Conservation (phyloP, 2,329 filamentous ascomycete genomes). For the Ascochyta clinopodiicola region DNA sequence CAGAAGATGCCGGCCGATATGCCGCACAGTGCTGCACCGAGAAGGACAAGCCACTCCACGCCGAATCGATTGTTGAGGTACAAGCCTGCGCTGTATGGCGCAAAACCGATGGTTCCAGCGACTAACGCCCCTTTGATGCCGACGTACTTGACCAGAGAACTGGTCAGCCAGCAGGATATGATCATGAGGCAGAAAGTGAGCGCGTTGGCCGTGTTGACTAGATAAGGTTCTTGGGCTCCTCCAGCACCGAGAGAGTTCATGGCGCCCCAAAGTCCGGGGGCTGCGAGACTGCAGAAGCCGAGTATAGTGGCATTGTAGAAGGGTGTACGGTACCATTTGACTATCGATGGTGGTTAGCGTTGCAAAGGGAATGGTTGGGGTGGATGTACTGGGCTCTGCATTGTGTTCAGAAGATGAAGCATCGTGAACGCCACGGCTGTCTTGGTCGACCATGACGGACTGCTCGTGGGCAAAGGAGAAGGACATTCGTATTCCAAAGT, state of each 20-base stretch:
- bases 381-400: not conserved
- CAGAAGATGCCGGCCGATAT: conserved; percentile 24
- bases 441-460: not conserved
- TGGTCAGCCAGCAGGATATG: conserved; percentile 18
- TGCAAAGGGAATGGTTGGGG: not conserved
- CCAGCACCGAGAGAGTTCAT: conserved; percentile 28
- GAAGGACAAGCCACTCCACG: conserved; percentile 20
- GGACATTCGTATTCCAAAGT: not conserved
- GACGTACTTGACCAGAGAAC: conserved; percentile 17
- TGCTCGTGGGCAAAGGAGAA: not conserved
- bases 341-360: conserved; percentile 39
- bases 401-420: not conserved
- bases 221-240: conserved; percentile 21
- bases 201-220: conserved; percentile 26
- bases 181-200: conserved; percentile 22
- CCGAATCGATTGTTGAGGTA: conserved; percentile 25
- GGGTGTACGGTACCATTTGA: conserved; percentile 72
- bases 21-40: conserved; percentile 21
- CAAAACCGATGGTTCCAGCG: conserved; percentile 21
- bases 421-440: not conserved
- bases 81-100: conserved; percentile 22
- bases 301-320: conserved; percentile 75
- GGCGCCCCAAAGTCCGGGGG: conserved; percentile 41
- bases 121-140: conserved; percentile 21
- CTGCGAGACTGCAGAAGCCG: conserved; percentile 71